Base-by-base conservation (phyloP, 2,329 filamentous ascomycete genomes). In the Ascochyta fabae region DNA sequence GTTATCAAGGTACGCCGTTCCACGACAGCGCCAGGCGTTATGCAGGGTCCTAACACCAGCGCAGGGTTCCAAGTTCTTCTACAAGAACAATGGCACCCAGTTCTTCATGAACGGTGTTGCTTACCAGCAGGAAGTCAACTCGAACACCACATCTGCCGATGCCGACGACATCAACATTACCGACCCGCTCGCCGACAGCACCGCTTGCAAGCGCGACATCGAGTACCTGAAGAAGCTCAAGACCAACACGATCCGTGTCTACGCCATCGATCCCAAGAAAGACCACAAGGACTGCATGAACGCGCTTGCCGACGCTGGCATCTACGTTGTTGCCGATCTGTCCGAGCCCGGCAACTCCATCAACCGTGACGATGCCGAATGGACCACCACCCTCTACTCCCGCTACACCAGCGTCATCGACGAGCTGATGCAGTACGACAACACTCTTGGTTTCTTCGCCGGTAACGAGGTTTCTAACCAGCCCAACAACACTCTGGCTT, bases 391-490 rank as follows among this genome's bases (percentile, higher is more conserved):
- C 12, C 84, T 97, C 44, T 96, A 88, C 80, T 75, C 82, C 33
- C 91, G 92, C 62, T 99, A 98, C 83, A 90, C 88, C 54, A 79
- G 80, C 29, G 95, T 99, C 58, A 81, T 99, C 57, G 93, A 98
- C 73, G 83, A 85, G 60, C 81, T 99, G 70, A 82, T 84, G 67
- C 83, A 90, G 74, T 98, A 96, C 84, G 84, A 86, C 78, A 99
- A 99, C 80, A 88, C 91, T 47, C 87, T 99, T 62, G 95, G 95
- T 70, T 99, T 98, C 88, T 98, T 99, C 77, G 94, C 93, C 66
- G 95, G 95, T 75, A 99, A 99, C 80, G 95, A 99, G 81, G 95
- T 99, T 60, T 89, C 92, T 68, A 96, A 97, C 83, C 85, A 88
- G 70, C 83, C 83, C 66, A 93, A 88, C 84, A 97, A 96, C 85